Evolutionary conservation across 345 rosid species (phyloP), one percentile per base, ranked within the genome.

Genomic region (Gossypium ekmanianum): DNA sequence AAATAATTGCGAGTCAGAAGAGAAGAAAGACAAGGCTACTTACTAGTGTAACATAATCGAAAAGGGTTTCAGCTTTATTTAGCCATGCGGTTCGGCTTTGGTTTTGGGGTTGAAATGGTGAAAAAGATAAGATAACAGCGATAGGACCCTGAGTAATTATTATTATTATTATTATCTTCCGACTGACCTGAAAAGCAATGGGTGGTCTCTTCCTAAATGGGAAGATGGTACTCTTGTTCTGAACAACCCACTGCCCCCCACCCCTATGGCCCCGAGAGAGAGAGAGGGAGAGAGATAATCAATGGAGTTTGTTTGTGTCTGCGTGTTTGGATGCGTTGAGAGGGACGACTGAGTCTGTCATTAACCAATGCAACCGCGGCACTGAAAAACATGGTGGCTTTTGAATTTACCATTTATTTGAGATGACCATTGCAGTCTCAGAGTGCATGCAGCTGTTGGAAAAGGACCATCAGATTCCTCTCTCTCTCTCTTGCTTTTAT

Each of bases 361-460:
- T 76, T 76, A 77, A 65, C 20, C 79, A 72, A 55, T 78, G 68
- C 61, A 82, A 78, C 75, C 68, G 66, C 77, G 87, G 94, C 94
- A 90, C 94, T 88, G 91, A 91, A 91, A 91, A 87, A 81, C 86
- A 91, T 89, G 91, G 81, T 45, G 74, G 69, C 41, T 79, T 74
- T 77, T 47, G 16, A 71, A 22, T 68, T 79, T 75, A 72, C 75
- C 75, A 84, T 79, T 83, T 68, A 79, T 74, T 16, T 77, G 79
- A 51, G 14, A 57, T 18, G 63, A 59, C 8, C 39, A 51, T 48
- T 29, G 70, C 39, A 20, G 9, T 45, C 11, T 57, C 27, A 10
- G 10, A 54, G 24, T 56, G 61, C 27, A 20, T 56, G 18, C 58
- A 48, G 22, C 81, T 43, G 48, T 26, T 14, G 29, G 61, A 64